These are phyloP conservation scores for Oropetium thomaeum DNA, from an alignment of 176 grass and related monocot species.

Conservation along the genomic window DNA sequence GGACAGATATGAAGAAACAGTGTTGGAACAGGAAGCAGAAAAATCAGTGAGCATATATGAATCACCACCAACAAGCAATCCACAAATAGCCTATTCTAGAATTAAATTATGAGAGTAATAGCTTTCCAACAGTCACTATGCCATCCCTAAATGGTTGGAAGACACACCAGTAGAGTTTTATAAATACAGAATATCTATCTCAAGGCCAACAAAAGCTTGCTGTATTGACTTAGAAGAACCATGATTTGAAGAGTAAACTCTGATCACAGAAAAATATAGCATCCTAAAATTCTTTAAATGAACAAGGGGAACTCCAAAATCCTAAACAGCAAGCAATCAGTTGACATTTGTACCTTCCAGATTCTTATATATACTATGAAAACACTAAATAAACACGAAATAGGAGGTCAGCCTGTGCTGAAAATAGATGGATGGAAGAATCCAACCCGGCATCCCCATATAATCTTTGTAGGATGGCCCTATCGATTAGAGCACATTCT, in stretches of 20 bases:
- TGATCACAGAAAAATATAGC: too few species aligned
- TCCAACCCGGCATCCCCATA: neutral
- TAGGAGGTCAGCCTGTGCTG: neutral
- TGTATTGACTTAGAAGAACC: too few species aligned
- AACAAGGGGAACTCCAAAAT: neutral
- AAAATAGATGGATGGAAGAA: neutral
- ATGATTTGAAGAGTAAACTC: too few species aligned
- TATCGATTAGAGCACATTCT: neutral
- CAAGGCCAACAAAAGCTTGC: constrained; percentile 2
- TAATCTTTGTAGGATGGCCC: neutral
- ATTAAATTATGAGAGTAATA: neutral
- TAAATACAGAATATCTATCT: neutral
- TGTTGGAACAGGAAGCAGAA: constrained; percentile 1
- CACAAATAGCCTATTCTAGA: neutral
- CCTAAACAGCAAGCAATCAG: neutral
- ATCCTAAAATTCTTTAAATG: neutral
- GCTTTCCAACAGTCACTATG: neutral
- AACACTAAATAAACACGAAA: neutral
- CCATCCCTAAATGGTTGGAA: neutral
- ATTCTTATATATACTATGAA: neutral
- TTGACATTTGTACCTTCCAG: neutral
- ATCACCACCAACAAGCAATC: neutral
- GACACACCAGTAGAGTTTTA: neutral
- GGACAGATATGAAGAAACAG: constrained; percentile 1
- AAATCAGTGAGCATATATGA: neutral